Conservation (phyloP, 176 grass and related monocot species). For the Cocos nucifera region DNA sequence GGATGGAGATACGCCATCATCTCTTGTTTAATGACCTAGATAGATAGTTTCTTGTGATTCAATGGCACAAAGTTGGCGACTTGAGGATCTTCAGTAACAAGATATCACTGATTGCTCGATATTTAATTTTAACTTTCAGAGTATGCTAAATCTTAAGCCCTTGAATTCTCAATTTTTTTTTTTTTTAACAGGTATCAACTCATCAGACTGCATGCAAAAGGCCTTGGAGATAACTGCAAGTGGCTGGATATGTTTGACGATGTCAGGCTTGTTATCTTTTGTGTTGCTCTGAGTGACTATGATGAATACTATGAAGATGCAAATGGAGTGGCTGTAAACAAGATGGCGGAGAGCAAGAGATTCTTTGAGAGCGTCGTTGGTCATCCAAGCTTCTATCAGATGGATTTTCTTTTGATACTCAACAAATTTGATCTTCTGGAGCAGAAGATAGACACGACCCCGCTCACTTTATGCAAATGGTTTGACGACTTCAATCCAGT, state of each 20-base stretch:
- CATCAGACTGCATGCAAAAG: conserved; percentile 73
- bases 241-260: conserved; percentile 90
- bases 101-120: no score
- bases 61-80: no score
- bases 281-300: conserved; percentile 61
- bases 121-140: background rate
- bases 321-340: conserved; percentile 40
- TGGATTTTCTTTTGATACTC: conserved; percentile 58
- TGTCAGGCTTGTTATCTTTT: conserved; percentile 69
- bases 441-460: conserved; percentile 59
- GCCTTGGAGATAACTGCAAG: conserved; percentile 59
- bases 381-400: conserved; percentile 53
- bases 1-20: no score
- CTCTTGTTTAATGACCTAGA: no score
- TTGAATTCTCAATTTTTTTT: background rate
- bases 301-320: conserved; percentile 59
- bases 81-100: no score
- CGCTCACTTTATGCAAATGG: conserved; percentile 63
- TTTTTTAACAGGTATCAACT: conserved; percentile 55
- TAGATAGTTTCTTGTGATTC: no score
- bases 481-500: conserved; percentile 64
- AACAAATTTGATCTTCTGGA: conserved; percentile 90
- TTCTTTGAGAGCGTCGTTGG: conserved; percentile 56
- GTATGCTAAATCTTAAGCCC: background rate
- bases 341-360: conserved; percentile 73